Evolutionary conservation across 2,329 filamentous ascomycete genomes (phyloP).

Genomic region (Sporothrix variecibatus): DNA sequence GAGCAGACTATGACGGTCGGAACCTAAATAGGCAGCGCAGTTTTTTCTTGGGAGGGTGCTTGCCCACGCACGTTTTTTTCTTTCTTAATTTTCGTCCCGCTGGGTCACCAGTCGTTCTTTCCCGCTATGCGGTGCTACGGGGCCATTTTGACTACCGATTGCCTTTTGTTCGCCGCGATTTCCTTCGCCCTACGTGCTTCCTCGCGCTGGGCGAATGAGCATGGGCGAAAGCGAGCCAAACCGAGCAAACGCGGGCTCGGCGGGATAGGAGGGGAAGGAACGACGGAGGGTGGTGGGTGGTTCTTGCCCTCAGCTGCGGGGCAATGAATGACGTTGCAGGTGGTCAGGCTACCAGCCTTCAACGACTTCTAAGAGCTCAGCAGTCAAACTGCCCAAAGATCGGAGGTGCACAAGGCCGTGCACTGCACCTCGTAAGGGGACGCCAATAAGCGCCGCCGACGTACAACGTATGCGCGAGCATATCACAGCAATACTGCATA

Average conservation of each 20-base stretch:
- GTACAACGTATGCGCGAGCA: background rate
- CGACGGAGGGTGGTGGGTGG: background rate
- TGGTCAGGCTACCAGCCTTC: background rate
- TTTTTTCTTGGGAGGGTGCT: background rate
- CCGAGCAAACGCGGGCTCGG: background rate
- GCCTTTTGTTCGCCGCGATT: constrained; percentile 2
- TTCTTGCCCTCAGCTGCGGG: constrained; percentile 21
- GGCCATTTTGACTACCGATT: background rate
- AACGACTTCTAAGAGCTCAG: background rate
- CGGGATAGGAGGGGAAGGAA: background rate
- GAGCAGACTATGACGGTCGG: background rate
- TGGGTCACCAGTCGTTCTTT: constrained; percentile 14
- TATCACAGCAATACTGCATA: background rate
- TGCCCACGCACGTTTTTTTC: constrained; percentile 2
- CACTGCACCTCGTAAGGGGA: background rate
- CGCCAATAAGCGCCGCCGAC: constrained; percentile 5
- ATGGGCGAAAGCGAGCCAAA: background rate
- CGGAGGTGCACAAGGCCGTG: background rate
- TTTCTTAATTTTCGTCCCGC: background rate
- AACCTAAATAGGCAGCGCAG: constrained; percentile 9
- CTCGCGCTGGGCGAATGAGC: background rate
- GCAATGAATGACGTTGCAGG: constrained; percentile 21
- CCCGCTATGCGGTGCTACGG: background rate
- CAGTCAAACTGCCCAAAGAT: background rate
- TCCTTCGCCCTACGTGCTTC: background rate